These are phyloP conservation scores for Psidium friedrichsthalianum DNA, from an alignment of 345 rosid genomes.

Conservation along the genomic window DNA sequence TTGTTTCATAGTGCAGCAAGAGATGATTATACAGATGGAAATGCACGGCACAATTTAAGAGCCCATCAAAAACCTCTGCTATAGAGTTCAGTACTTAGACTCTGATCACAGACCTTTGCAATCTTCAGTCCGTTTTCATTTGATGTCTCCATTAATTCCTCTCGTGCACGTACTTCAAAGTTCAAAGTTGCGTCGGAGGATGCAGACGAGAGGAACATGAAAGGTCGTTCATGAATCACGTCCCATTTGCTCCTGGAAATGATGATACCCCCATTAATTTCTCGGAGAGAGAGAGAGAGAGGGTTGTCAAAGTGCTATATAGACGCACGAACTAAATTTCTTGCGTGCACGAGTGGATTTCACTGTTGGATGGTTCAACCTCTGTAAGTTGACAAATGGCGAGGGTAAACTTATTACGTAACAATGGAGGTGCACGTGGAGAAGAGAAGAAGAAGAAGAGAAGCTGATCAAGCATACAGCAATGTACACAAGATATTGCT, in stretches of 20 bases:
- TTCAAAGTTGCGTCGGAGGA: not conserved
- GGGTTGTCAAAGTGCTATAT: not conserved
- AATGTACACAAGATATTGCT: constrained; percentile 26
- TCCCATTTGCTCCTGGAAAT: not conserved
- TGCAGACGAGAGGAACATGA: not conserved
- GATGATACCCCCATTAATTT: not conserved
- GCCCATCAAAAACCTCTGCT: not conserved
- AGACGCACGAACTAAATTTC: not conserved
- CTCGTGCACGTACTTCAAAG: not conserved
- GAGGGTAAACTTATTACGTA: not conserved
- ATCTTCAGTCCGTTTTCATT: not conserved
- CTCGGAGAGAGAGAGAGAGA: not conserved
- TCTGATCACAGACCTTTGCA: not conserved
- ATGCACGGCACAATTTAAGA: not conserved
- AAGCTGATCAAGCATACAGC: constrained; percentile 22
- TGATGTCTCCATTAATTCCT: not conserved
- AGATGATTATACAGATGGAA: not conserved
- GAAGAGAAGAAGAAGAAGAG: not conserved
- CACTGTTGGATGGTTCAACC: not conserved
- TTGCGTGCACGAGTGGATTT: not conserved
- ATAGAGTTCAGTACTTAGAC: not conserved
- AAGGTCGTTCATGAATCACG: not conserved
- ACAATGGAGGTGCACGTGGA: not conserved
- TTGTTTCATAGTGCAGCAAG: not conserved
- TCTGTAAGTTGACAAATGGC: not conserved